Conservation (phyloP, 225 moss, liverwort and hornwort species). For the Marchantia polymorpha region DNA sequence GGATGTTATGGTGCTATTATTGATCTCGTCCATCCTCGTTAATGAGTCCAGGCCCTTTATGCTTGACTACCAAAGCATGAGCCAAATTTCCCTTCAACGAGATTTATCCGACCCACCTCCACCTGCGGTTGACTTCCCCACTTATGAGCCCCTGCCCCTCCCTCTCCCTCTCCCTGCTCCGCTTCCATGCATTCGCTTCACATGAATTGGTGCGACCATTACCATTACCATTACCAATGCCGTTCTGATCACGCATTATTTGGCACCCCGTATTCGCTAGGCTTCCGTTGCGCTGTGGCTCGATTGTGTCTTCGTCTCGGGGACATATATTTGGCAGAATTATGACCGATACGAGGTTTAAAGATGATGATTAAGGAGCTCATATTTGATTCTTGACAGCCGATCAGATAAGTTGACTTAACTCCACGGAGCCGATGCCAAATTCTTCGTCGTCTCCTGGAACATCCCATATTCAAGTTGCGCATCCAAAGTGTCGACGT, state of each 20-base stretch:
- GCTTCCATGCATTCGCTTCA: neutral
- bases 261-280: no score
- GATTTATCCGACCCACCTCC: neutral
- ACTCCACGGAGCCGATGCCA: neutral
- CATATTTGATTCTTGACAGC: neutral
- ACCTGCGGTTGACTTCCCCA: neutral
- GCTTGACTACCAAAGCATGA: neutral
- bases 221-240: neutral
- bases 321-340: no score
- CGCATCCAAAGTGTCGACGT: neutral
- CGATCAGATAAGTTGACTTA: neutral
- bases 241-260: no score
- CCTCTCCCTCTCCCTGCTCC: no score
- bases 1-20: neutral
- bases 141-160: neutral
- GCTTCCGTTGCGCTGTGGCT: no score
- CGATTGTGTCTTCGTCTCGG: no score
- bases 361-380: no score
- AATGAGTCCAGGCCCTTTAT: neutral
- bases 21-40: neutral
- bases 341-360: no score
- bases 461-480: neutral
- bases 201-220: neutral
- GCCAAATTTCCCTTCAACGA: neutral
- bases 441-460: neutral